Evolutionary conservation across 2,329 filamentous ascomycete species (phyloP), one percentile per base, ranked within the genome.

Genomic region (Trichophyton simii): DNA sequence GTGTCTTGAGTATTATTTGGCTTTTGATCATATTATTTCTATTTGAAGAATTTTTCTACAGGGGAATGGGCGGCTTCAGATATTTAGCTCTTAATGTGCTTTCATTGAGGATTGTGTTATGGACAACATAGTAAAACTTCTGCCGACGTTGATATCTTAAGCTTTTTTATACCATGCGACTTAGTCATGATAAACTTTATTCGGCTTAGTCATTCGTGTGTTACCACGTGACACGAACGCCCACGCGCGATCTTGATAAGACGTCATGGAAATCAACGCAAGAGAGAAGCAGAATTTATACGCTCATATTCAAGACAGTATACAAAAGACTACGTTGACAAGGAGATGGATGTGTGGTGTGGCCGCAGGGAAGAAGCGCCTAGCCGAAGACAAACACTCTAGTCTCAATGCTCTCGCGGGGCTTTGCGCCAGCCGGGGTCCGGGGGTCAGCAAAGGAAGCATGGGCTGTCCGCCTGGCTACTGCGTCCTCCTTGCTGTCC

Each of bases 391-490:
- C 87, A 72, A 96, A 78, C 41, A 88, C 85, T 67, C 91, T 81
- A 15, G 96, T 88, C 74, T 96, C 91, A 71, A 96, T 95, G 71
- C 90, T 95, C 78, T 95, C 88, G 66, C 91, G 81, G 0, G 82
- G 82, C 65, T 85, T 83, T 3, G 87, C 89, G 54, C 86, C 87
- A 18, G 79, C 75, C 2, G 84, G 82, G 0, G 87, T 89, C 63
- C 86, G 78, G 1, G 88, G 86, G 71, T 96, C 87, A 44, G 80
- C 77, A 73, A 96, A 96, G 0, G 90, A 90, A 8, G 86, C 86
- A 75, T 95, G 89, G 13, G 89, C 85, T 36, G 80, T 78, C 36
- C 77, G 70, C 25, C 76, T 77, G 61, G 74, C 73, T 7, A 72
- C 68, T 0, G 74, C 76, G 1, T 70, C 70, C 63, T 72, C 72